Base-by-base conservation (phyloP, 495 filamentous ascomycete genomes). In the Viridothelium virens region DNA sequence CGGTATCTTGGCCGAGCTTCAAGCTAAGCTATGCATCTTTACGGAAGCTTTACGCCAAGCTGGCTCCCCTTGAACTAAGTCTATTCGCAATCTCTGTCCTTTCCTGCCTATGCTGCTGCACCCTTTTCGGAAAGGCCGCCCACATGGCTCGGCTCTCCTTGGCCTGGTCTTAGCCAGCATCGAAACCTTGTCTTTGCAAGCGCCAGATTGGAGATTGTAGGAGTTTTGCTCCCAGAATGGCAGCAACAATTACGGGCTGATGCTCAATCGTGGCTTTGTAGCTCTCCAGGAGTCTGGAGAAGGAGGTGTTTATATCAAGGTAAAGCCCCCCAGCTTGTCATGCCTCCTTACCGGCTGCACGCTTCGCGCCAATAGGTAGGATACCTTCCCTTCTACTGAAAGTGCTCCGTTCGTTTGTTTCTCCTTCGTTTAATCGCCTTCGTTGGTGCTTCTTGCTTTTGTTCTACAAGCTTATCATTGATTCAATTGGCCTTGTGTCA, bases 401-500 rank as follows among this genome's bases (percentile, higher is more conserved):
- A 1, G 48, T 53, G n/a, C 48, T 53, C n/a, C 48, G 48, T 53
- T 53, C 48, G 1, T 53, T 53, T 18, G 25, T 11, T 1, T 53
- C 10, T 16, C 48, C 12, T 11, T 53, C 48, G 9, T 53, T 53
- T 53, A 5, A 16, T 53, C 25, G 25, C 16, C 48, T 18, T 53
- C 48, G 48, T 53, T 53, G 48, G 48, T 53, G 48, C 16, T 53
- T 53, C 25, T 18, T 53, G 14, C 48, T 53, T 53, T 53, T 53
- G 10, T 18, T 16, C 48, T 18, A 18, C 48, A 18, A 53, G 48
- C 48, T 18, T 53, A 53, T 18, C 25, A 53, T 18, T 18, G 14
- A 53, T 53, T 53, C 48, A 11, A 16, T 53, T 18, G 48, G n/a
- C 48, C 25, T 53, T 53, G 5, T 18, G n/a, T 53, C 25, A 12